Evolutionary conservation across 805 yeast genomes (phyloP).

Genomic region (Blastobotrys parvus): DNA sequence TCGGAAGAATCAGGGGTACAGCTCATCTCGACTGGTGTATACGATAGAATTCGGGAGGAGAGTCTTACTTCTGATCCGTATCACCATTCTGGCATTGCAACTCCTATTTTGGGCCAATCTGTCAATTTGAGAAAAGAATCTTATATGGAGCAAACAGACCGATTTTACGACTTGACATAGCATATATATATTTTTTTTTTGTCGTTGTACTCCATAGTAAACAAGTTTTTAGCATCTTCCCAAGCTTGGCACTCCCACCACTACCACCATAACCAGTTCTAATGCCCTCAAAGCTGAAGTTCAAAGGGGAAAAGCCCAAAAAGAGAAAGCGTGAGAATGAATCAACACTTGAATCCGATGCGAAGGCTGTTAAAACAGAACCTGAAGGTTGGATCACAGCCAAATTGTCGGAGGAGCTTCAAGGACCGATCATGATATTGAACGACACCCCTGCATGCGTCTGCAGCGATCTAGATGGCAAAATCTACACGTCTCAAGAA

Average conservation of each 20-base stretch:
- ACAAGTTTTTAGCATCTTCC: too few species aligned
- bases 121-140: slow-evolving; percentile 12
- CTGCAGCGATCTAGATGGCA: slow-evolving; percentile 20
- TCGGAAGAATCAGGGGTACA: slow-evolving; percentile 49
- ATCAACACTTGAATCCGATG: not conserved
- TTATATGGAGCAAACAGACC: slow-evolving; percentile 11
- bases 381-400: slow-evolving; percentile 26
- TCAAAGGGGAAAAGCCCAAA: slow-evolving; percentile 31
- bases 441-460: slow-evolving; percentile 12
- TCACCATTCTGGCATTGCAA: not conserved
- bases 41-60: slow-evolving; percentile 22
- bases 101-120: not conserved
- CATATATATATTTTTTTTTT: too few species aligned
- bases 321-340: slow-evolving; percentile 8
- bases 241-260: too few species aligned
- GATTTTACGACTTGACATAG: slow-evolving; percentile 10
- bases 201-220: not conserved
- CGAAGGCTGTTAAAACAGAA: slow-evolving; percentile 3
- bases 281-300: slow-evolving; percentile 33
- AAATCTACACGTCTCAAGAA: slow-evolving; percentile 14
- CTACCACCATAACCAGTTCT: too few species aligned
- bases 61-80: not conserved
- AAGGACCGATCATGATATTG: slow-evolving; percentile 29
- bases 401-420: slow-evolving; percentile 19
- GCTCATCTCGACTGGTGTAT: slow-evolving; percentile 57